Conservation (phyloP, 257 asterid genomes). For the Euphrasia confusa region DNA sequence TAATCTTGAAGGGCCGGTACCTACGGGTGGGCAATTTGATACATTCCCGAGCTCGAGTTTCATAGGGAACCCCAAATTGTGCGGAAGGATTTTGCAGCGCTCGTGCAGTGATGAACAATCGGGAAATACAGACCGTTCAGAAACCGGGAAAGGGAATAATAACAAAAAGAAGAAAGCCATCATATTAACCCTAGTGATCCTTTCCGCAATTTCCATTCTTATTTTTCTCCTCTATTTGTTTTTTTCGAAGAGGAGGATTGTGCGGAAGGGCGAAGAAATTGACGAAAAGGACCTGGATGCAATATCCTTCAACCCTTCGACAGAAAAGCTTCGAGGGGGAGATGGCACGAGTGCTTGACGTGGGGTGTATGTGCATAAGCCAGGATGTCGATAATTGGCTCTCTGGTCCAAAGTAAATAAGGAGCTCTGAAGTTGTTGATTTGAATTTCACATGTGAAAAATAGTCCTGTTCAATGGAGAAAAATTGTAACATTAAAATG, state of each 20-base stretch:
- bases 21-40: constrained; percentile 84
- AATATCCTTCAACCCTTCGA: constrained; percentile 70
- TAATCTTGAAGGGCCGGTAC: constrained; percentile 73
- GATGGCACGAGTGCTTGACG: constrained; percentile 71
- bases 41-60: constrained; percentile 71
- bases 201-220: constrained; percentile 54
- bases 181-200: constrained; percentile 57
- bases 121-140: constrained; percentile 23
- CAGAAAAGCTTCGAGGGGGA: constrained; percentile 72
- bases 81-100: constrained; percentile 56
- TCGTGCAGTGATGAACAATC: constrained; percentile 37
- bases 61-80: constrained; percentile 63
- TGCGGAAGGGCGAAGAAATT: constrained; percentile 47
- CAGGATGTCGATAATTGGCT: constrained; percentile 46
- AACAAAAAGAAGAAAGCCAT: constrained; percentile 53
- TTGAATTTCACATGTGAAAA: constrained; percentile 22
- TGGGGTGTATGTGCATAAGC: constrained; percentile 76
- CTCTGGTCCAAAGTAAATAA: constrained; percentile 63
- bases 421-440: constrained; percentile 54
- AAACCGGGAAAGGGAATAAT: constrained; percentile 30
- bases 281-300: neutral
- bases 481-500: too few species aligned
- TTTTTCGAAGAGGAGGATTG: constrained; percentile 60
- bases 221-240: constrained; percentile 56
- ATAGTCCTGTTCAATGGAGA: too few species aligned